Evolutionary conservation across 441 rosid species (phyloP).

Genomic region (Bocquillonia castaneifolia): DNA sequence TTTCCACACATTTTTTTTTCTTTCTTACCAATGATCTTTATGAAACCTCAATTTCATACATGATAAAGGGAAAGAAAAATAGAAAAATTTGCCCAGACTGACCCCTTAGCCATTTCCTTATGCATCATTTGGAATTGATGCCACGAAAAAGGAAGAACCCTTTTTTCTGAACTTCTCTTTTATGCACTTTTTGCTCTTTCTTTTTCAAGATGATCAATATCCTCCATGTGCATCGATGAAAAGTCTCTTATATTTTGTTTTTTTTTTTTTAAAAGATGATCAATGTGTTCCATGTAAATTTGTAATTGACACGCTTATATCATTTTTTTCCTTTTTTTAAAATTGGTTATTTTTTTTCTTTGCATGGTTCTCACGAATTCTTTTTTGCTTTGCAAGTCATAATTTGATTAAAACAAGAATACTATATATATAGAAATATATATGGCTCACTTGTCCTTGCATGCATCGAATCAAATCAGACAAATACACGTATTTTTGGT

Average conservation of each 20-base stretch:
- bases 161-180: not conserved
- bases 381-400: conserved; percentile 21
- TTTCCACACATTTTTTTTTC: not conserved
- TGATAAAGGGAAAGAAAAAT: not conserved
- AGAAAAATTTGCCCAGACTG: not conserved
- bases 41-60: too few species aligned
- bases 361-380: conserved; percentile 23
- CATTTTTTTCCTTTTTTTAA: not conserved
- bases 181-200: not conserved
- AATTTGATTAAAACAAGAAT: conserved; percentile 7
- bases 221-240: too few species aligned
- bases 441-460: not conserved
- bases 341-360: not conserved
- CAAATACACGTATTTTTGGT: conserved; percentile 1
- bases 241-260: too few species aligned
- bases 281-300: not conserved
- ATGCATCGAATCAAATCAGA: conserved; percentile 2
- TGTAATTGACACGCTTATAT: not conserved
- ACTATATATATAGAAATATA: not conserved
- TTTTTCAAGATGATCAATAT: too few species aligned
- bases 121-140: conserved; percentile 9
- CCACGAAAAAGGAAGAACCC: not conserved
- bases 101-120: not conserved
- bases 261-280: too few species aligned
- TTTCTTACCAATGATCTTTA: too few species aligned